Base-by-base conservation (phyloP, 108 stramenopile species). In the Pseudonitzschia delicatissima region DNA sequence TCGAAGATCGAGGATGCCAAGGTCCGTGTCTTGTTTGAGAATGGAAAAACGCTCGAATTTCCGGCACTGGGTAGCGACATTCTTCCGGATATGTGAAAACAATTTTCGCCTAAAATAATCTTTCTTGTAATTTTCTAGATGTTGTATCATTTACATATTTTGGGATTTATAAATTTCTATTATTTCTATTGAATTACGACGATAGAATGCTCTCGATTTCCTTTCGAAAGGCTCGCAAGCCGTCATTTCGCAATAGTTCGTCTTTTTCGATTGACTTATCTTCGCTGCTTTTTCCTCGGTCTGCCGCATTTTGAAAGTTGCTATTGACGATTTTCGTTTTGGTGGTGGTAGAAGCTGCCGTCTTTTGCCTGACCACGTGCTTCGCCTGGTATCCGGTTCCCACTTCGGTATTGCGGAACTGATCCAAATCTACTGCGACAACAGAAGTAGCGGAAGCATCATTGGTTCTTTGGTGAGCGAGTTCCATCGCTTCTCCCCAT, bases 341-440 rank as follows among this genome's bases (percentile, higher is more conserved):
- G 40, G 37, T 20, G 17, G 37, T 20, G 17, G 36, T 15, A 40
- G 21, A 15, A 18, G 59, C 59, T n/a, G 34, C 37, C 25, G 60
- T 48, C 63, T 45, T 73, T 64, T 93, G 92, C 25, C 92, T 76
- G 17, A 93, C 73, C 1, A 93, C 92, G 78, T 87, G 83, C 53
- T 74, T 78, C 6, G 92, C 92, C 78, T 93, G 87, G 62, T 93
- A 93, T 33, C 92, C 92, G 64, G 73, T 74, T 0, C 92, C 92
- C 1, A 93, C 92, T 68, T 82, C 78, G 33, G 59, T 62, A 62
- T 93, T 93, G 61, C 77, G 86, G 64, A 93, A 93, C 58, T 93
- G 92, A 11, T 63, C 53, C 21, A 88, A 40, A 66, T 93, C 87
- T 6, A 90, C 87, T n/a, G 87, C 87, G 25, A 69, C 67, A 23